A percentile compares a stretch with the other conserved stretches of the same genome.
These are phyloP conservation scores for Eragrostis tef DNA, from an alignment of 202 grass and related monocot species.

Conservation along the genomic window DNA sequence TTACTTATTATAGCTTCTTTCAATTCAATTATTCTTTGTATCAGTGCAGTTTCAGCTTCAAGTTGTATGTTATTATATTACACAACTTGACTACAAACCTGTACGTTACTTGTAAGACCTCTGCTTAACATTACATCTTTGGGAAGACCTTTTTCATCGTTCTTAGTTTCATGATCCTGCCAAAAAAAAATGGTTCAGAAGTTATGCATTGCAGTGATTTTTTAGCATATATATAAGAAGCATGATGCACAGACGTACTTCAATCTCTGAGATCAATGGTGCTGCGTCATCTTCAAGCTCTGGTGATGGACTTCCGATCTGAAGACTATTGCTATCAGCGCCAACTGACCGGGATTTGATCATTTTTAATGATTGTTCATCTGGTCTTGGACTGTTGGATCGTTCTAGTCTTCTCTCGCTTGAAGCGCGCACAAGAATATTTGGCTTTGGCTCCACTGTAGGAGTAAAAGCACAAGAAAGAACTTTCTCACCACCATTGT, in stretches of 20 bases:
- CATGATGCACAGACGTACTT: constrained; percentile 44
- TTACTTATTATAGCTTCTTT: neutral
- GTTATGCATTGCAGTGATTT: constrained; percentile 1
- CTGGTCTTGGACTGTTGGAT: constrained; percentile 33
- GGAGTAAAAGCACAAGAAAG: constrained; percentile 36
- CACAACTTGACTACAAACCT: constrained; percentile 53
- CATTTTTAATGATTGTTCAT: constrained; percentile 35
- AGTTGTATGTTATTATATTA: constrained; percentile 24
- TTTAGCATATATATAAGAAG: constrained; percentile 34
- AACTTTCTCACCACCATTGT: constrained; percentile 3
- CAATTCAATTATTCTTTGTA: neutral
- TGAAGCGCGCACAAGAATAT: constrained; percentile 44
- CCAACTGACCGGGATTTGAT: constrained; percentile 52
- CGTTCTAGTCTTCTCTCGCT: constrained; percentile 49
- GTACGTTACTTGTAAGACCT: constrained; percentile 66
- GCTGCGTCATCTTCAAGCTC: constrained; percentile 39
- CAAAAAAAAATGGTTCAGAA: constrained; percentile 31
- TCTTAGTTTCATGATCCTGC: constrained; percentile 55
- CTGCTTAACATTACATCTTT: constrained; percentile 42
- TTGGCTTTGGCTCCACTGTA: constrained; percentile 38
- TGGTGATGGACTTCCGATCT: constrained; percentile 29
- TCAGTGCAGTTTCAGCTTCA: constrained; percentile 26
- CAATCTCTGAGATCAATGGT: constrained; percentile 35
- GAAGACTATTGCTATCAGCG: constrained; percentile 38
- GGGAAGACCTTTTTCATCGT: constrained; percentile 40